Evolutionary conservation across 306 rosid species (phyloP), one percentile per base, ranked within the genome.

Genomic region (Elaeagnus macrophylla): DNA sequence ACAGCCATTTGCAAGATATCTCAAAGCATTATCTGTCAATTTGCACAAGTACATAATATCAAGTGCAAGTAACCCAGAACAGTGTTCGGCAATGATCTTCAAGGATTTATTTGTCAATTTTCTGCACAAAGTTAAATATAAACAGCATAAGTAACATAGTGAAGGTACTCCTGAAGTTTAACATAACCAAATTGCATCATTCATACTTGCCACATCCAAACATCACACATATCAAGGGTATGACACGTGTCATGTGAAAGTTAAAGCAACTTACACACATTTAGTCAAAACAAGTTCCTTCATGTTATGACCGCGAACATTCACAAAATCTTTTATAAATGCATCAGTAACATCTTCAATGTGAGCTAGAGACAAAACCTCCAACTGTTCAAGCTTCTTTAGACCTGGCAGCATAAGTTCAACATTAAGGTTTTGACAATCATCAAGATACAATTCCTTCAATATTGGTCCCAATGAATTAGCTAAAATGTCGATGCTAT

Each of bases 231-330:
- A 16, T 67, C 50, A 9, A 56, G 3, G 8, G 7, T 12, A 38
- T 54, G 5, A 39, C 12, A 42, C 12, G 32, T 2, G 32, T 20
- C 32, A 25, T 25, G 32, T 42, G 37, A 48, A 15, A 60, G 43
- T 32, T 25, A 11, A 54, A 37, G 65, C 48, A 53, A 81, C 95
- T 64, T 79, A 91, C 99, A 47, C 59, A 56, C 97, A 91, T 53
- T 82, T 72, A 59, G 66, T 69, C 74, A 91, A 70, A 78, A 74
- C 71, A 78, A 91, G 87, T 70, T 82, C 87, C 83, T 84, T 86
- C 66, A 87, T 69, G 53, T 67, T 78, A 45, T 73, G 72, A 65
- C 95, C 89, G 43, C 79, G 18, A 10, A 62, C 69, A 37, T 60
- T 15, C 37, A 82, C 43, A 35, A 70, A 77, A 59, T 77, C 60